Evolutionary conservation across 2,329 filamentous ascomycete genomes (phyloP).

Genomic region (Claviceps sp.): DNA sequence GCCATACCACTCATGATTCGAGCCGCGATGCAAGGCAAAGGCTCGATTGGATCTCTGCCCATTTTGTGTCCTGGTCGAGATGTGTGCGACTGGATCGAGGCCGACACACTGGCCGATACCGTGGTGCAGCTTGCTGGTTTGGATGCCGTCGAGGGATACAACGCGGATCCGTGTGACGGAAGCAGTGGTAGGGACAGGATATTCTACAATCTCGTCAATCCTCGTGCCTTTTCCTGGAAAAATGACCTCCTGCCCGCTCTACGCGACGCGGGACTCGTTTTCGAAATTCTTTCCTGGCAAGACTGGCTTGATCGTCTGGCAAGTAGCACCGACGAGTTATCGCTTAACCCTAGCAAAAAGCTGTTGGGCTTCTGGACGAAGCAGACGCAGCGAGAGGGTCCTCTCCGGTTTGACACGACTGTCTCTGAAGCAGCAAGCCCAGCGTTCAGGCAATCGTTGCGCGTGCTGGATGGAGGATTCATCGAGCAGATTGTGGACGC

Average conservation of each 20-base stretch:
- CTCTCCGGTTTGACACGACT: neutral
- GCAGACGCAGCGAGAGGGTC: neutral
- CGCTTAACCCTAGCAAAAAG: slow-evolving; percentile 30
- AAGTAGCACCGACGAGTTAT: slow-evolving; percentile 27
- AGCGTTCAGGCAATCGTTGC: neutral
- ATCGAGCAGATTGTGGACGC: neutral
- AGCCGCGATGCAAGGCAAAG: slow-evolving; percentile 9
- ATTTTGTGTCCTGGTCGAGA: slow-evolving; percentile 4
- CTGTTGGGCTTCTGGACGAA: slow-evolving; percentile 29
- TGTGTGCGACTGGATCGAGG: neutral
- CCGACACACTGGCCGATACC: slow-evolving; percentile 23
- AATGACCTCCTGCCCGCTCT: slow-evolving; percentile 34
- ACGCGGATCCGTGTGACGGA: slow-evolving; percentile 23
- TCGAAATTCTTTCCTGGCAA: slow-evolving; percentile 26
- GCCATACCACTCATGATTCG: slow-evolving; percentile 38
- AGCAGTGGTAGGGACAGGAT: slow-evolving; percentile 9
- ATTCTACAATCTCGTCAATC: slow-evolving; percentile 35
- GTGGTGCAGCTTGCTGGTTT: slow-evolving; percentile 32
- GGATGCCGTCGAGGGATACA: slow-evolving; percentile 23
- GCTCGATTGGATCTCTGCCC: slow-evolving; percentile 26
- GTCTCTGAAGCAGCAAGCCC: neutral
- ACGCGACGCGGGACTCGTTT: slow-evolving; percentile 25
- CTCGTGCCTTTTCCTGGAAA: slow-evolving; percentile 34
- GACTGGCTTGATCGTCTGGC: slow-evolving; percentile 31
- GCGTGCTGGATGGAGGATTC: neutral